A percentile compares a stretch with the other conserved stretches of the same genome.
Conservation (phyloP, 1,284 basidiomycete genomes). For the Marasmius fiardii region DNA sequence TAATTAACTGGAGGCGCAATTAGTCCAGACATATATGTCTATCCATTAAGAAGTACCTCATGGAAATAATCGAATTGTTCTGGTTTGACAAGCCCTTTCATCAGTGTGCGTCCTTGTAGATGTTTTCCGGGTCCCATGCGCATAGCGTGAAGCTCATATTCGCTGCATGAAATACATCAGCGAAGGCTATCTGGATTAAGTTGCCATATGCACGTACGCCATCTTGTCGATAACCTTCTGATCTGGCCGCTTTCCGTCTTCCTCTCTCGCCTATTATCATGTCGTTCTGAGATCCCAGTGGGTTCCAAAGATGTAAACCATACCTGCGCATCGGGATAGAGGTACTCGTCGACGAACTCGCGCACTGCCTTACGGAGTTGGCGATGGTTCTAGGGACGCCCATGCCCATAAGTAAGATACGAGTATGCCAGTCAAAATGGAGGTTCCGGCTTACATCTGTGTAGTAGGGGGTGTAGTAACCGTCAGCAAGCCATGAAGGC, state of each 20-base stretch:
- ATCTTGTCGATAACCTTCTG: slow-evolving; percentile 67
- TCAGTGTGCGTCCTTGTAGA: slow-evolving; percentile 76
- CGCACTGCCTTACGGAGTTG: slow-evolving; percentile 45
- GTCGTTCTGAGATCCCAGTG: not conserved
- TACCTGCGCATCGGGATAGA: slow-evolving; percentile 49
- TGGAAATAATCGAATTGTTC: slow-evolving; percentile 91
- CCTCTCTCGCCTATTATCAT: slow-evolving; percentile 55
- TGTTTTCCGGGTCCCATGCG: slow-evolving; percentile 86
- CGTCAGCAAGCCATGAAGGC: slow-evolving; percentile 71
- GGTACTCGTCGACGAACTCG: slow-evolving; percentile 46
- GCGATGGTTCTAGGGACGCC: slow-evolving; percentile 38
- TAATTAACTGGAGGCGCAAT: slow-evolving; percentile 52
- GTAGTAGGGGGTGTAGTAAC: slow-evolving; percentile 69
- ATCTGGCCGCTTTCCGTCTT: slow-evolving; percentile 71
- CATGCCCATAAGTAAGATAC: not conserved
- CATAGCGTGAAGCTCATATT: slow-evolving; percentile 82
- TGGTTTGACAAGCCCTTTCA: slow-evolving; percentile 80
- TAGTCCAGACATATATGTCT: not conserved
- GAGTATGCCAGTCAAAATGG: not conserved
- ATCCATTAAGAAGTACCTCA: slow-evolving; percentile 44
- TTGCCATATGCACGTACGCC: slow-evolving; percentile 45
- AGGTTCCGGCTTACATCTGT: slow-evolving; percentile 43
- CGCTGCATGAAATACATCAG: slow-evolving; percentile 33
- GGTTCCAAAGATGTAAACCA: slow-evolving; percentile 7
- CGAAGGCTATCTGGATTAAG: not conserved